Percentiles rank a stretch among this genome's conserved stretches.
Evolutionary conservation across 768 basidiomycete genomes (phyloP).

Genomic region (Tephrocybe rancida): DNA sequence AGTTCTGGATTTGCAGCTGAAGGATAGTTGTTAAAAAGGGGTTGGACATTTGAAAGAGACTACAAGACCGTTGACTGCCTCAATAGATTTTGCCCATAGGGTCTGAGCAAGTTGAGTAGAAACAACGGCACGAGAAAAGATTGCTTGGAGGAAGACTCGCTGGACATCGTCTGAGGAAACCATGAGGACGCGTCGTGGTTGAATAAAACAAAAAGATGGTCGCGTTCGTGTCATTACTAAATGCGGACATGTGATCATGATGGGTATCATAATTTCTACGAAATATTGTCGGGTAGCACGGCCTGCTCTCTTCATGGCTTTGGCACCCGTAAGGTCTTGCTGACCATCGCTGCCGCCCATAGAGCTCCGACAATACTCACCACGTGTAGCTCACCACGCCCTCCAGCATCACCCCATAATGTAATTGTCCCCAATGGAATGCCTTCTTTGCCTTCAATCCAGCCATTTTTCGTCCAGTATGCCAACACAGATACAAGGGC

Average conservation of each 20-base stretch:
- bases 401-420: constrained; percentile 71
- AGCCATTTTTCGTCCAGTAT: constrained; percentile 82
- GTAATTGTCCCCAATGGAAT: constrained; percentile 76
- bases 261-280: constrained; percentile 13
- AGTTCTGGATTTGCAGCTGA: constrained; percentile 57
- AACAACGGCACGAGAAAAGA: constrained; percentile 70
- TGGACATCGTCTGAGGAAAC: constrained; percentile 64
- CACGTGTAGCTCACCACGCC: constrained; percentile 83
- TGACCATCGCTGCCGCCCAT: constrained; percentile 98
- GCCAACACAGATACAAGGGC: constrained; percentile 77
- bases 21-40: constrained; percentile 11
- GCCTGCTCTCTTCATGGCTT: constrained; percentile 48
- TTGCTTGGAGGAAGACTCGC: constrained; percentile 77
- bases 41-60: constrained; percentile 1
- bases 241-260: background rate
- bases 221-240: constrained; percentile 13
- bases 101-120: constrained; percentile 64
- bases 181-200: constrained; percentile 33
- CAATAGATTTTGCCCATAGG: constrained; percentile 69
- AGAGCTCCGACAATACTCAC: constrained; percentile 74
- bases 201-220: background rate
- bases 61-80: constrained; percentile 67
- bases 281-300: background rate
- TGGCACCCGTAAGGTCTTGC: constrained; percentile 91
- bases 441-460: constrained; percentile 79